phyloP scores from a whole-genome alignment of 2,329 filamentous ascomycete genomes.

The Penicillium vulpinum region DNA sequence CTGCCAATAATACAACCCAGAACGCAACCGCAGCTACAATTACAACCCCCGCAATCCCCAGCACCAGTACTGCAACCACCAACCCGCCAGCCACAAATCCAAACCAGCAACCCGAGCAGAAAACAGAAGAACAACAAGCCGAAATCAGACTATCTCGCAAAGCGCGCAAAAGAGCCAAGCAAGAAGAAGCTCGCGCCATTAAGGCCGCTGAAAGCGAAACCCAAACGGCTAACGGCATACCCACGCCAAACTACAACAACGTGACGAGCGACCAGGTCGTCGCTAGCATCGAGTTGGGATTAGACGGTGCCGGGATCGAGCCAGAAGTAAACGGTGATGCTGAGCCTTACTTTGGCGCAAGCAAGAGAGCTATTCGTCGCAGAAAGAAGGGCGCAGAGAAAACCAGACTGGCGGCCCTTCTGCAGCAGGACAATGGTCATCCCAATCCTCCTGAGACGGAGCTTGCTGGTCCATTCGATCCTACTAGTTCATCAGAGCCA shows the following conservation, averaged over 20 bases:
- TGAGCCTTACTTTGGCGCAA: neutral
- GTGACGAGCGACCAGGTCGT: neutral
- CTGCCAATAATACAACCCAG: neutral
- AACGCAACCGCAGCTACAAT: neutral
- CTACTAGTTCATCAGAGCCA: neutral
- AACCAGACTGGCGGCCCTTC: no score
- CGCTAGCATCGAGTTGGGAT: neutral
- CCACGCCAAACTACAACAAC: neutral
- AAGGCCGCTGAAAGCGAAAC: neutral
- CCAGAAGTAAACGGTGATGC: neutral
- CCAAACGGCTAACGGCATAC: neutral
- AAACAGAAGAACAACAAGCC: neutral
- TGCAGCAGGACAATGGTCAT: no score
- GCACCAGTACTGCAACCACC: neutral
- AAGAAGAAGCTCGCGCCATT: neutral
- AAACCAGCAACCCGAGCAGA: neutral
- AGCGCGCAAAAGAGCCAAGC: neutral
- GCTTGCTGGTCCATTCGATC: neutral
- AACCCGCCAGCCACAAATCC: neutral
- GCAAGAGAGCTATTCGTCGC: neutral
- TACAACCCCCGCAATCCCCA: neutral
- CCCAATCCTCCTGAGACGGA: neutral
- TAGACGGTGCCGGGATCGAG: neutral
- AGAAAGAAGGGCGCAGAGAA: neutral
- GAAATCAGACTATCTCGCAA: neutral